Conservation (phyloP, 306 rosid species). For the Inga laurina region DNA sequence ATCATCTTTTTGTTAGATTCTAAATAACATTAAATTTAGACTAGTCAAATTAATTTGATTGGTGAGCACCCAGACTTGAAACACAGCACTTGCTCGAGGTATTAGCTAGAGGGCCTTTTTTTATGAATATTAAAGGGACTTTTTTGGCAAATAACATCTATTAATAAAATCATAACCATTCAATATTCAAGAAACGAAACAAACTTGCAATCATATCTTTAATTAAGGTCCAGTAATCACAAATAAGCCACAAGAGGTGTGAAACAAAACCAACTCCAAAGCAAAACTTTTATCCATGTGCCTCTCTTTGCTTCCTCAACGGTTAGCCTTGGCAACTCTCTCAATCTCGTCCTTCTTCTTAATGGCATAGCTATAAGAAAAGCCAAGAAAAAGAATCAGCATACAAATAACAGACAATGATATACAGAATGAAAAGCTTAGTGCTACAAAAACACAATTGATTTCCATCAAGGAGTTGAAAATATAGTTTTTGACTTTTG, state of each 20-base stretch:
- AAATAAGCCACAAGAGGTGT: background rate
- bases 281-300: constrained; percentile 25
- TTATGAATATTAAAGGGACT: background rate
- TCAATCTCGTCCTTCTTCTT: constrained; percentile 63
- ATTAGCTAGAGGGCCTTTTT: background rate
- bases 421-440: background rate
- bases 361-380: constrained; percentile 48
- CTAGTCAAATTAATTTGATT: background rate
- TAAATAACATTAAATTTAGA: background rate
- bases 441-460: background rate
- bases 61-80: background rate
- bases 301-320: constrained; percentile 30
- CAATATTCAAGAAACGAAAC: background rate
- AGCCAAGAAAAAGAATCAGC: background rate
- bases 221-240: constrained; percentile 3
- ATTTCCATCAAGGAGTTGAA: background rate
- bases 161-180: background rate
- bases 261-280: constrained; percentile 1
- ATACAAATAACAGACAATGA: background rate
- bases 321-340: constrained; percentile 64
- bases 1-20: background rate
- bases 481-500: background rate
- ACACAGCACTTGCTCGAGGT: background rate
- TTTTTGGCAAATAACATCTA: background rate
- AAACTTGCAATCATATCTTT: background rate